Evolutionary conservation across 495 filamentous ascomycete genomes (phyloP).

Genomic region (Penicillium dipodomyicola): DNA sequence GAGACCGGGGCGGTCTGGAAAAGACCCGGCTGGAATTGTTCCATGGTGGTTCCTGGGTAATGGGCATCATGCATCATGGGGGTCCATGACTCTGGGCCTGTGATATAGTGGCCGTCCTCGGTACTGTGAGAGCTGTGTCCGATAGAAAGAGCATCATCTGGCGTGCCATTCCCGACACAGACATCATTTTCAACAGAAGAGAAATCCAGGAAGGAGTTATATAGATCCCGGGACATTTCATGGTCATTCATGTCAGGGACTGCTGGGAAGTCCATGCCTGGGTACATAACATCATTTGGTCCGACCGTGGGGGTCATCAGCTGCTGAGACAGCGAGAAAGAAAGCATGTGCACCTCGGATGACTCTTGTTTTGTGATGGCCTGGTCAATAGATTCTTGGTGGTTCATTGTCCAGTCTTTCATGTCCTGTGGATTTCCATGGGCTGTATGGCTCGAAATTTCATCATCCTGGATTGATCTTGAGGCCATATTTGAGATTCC

Average conservation of each 20-base stretch:
- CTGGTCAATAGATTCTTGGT: constrained; percentile 41
- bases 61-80: constrained; percentile 39
- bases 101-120: constrained; percentile 41
- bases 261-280: constrained; percentile 43
- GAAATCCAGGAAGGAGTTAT: constrained; percentile 43
- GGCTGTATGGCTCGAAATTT: constrained; percentile 43
- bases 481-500: constrained; percentile 44
- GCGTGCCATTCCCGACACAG: constrained; percentile 36
- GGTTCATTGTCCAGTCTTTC: constrained; percentile 43
- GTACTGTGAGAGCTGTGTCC: constrained; percentile 41
- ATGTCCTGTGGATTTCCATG: constrained; percentile 40
- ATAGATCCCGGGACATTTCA: constrained; percentile 42
- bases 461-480: constrained; percentile 49
- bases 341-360: constrained; percentile 48
- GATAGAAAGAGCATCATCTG: constrained; percentile 44
- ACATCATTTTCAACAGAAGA: constrained; percentile 48
- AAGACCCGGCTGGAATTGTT: constrained; percentile 38
- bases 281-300: constrained; percentile 48
- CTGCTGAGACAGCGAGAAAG: constrained; percentile 47
- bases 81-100: constrained; percentile 41
- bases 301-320: constrained; percentile 44
- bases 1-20: constrained; percentile 45
- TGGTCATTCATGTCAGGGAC: constrained; percentile 42
- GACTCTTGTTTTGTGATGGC: constrained; percentile 42
- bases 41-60: constrained; percentile 41